Conservation (phyloP, 148 eudicot species). For the Arbutus unedo region DNA sequence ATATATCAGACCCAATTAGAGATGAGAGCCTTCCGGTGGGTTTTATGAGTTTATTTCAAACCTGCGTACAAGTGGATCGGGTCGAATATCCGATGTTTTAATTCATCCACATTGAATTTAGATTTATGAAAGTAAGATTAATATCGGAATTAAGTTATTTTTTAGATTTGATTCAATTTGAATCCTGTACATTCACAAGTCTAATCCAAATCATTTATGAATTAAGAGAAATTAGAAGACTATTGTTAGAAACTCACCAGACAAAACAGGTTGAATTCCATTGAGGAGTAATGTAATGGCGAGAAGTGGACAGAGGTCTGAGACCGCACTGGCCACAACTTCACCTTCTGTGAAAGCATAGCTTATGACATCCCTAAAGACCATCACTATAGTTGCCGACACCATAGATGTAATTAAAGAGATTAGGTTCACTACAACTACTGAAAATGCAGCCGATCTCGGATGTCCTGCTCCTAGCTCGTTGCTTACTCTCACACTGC, state of each 20-base stretch:
- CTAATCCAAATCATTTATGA: no score
- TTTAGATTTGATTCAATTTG: no score
- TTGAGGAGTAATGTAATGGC: slow-evolving; percentile 27
- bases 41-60: no score
- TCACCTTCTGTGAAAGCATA: slow-evolving; percentile 34
- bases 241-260: slow-evolving; percentile 16
- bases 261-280: slow-evolving; percentile 33
- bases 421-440: slow-evolving; percentile 18
- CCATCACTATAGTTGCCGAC: slow-evolving; percentile 9
- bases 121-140: no score
- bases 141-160: no score
- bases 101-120: no score
- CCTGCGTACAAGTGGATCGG: no score
- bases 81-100: no score
- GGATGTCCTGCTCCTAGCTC: slow-evolving; percentile 39
- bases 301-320: slow-evolving; percentile 29
- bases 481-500: slow-evolving; percentile 32
- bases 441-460: slow-evolving; percentile 25
- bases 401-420: slow-evolving; percentile 23
- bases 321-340: slow-evolving; percentile 27
- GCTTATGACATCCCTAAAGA: slow-evolving; percentile 26
- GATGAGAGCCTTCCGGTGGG: no score
- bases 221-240: not conserved
- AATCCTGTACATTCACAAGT: no score
- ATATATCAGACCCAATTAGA: no score